Base-by-base conservation (phyloP, 331 rosid species). In the Erythrophleum ivorense region DNA sequence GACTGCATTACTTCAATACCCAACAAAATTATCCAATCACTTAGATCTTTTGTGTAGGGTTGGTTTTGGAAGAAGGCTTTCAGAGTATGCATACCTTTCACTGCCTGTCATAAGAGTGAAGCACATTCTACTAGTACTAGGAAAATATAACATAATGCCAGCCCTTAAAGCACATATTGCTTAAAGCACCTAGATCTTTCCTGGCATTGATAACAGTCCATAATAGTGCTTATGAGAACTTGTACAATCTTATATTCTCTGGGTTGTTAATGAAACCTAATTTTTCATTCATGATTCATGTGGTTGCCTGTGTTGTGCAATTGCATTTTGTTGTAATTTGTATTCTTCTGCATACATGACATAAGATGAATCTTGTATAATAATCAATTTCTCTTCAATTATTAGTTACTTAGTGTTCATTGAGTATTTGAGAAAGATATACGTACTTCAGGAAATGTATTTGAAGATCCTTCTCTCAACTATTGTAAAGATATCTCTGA, bases 351-450 rank as follows among this genome's bases (percentile, higher is more conserved):
- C 9, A 15, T 34, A 12, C n/a, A 48, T 77, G 45, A 46, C 18
- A 4, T 82, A 31, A 73, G 12, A 29, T 78, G 53, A 10, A 73
- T 36, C 52, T 45, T 21, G 33, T 73, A 49, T 4, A 1, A 19
- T 19, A 2, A 3, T 14, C 31, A 5, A 0, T 53, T 38, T 75
- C 55, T 46, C 54, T 19, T 80, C 9, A 63, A n/a, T 74, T 85
- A 19, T 41, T 75, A 91, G 97, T 76, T 91, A 83, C 69, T 67
- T 31, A 87, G 91, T 14, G 93, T 89, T 33, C 98, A 97, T 58
- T 91, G 97, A 77, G 57, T 94, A 76, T 94, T 65, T 74, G 65
- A 82, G 85, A 82, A 86, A 0, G 87, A 80, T 3, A 65, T 4
- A 41, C 82, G 76, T 12, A 31, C 76, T 43, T 79, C 87, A 13